Evolutionary conservation across 768 basidiomycete genomes (phyloP), one percentile per base, ranked within the genome.

Genomic region (Psilocybe tampanensis): DNA sequence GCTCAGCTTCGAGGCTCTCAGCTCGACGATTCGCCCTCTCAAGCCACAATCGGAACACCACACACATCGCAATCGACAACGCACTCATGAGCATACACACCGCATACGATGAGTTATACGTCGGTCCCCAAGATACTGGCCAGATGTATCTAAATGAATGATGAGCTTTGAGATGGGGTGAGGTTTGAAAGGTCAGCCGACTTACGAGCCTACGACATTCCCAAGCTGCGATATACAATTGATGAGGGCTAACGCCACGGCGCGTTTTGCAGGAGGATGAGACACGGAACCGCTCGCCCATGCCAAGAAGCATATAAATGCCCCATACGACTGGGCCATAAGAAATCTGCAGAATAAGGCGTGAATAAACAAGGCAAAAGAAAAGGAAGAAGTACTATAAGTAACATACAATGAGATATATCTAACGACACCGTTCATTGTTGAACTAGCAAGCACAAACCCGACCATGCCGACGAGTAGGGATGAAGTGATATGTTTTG

Each of bases 181-280:
- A 42, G 7, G 3, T 39, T 29, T 29, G 29, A 9, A 29, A 29
- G 9, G 9, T 47, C 44, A 47, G 21, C 54, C 62, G 23, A 82
- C 85, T 74, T 76, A 95, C 77, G 92, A 87, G 60, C 94, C 94
- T 42, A 86, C 74, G 41, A 96, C 79, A 73, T 95, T 95, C 0
- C 94, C 94, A 2, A 92, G 77, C 65, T 92, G 86, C 8, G 88
- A 88, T 66, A 92, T 84, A 41, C 87, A 84, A 69, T 95, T 94
- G 64, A 94, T 83, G 58, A 91, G 72, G 1, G 92, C 94, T 47
- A 96, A 77, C 12, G 88, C 88, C n/a, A 94, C 88, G 2, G 94
- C 90, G 4, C 94, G 86, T 72, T 95, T 95, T n/a, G 88, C 85
- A 4, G 92, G 80, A 22, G 94, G 86, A n/a, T 84, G 68, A 6